These are phyloP conservation scores for Phaeosphaeriaceae sp. DNA, from an alignment of 2,329 filamentous ascomycete genomes.

Conservation along the genomic window DNA sequence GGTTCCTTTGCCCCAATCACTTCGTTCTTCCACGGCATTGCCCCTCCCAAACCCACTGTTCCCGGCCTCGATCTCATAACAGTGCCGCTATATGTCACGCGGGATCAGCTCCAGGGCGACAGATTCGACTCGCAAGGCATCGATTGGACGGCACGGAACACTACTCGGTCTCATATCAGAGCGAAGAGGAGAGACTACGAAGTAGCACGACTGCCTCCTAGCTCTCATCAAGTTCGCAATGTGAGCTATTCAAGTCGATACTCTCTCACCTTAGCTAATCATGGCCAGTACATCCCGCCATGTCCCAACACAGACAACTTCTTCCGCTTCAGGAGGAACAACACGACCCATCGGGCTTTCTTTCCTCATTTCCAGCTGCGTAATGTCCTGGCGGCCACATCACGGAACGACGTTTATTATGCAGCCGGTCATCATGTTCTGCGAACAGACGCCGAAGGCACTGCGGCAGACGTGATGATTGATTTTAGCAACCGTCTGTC, in stretches of 20 bases:
- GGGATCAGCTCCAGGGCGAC: slow-evolving; percentile 44
- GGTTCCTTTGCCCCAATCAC: slow-evolving; percentile 37
- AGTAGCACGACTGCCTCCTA: slow-evolving; percentile 22
- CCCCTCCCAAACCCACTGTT: slow-evolving; percentile 18
- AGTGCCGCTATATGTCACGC: slow-evolving; percentile 35
- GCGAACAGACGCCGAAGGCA: slow-evolving; percentile 57
- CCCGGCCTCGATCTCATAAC: slow-evolving; percentile 31
- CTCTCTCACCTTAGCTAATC: background rate
- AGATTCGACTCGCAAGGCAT: slow-evolving; percentile 49
- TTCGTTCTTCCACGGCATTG: slow-evolving; percentile 34
- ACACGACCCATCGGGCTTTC: slow-evolving; percentile 57
- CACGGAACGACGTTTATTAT: slow-evolving; percentile 64
- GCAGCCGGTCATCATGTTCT: slow-evolving; percentile 56
- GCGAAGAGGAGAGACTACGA: slow-evolving; percentile 33
- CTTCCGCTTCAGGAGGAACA: slow-evolving; percentile 58
- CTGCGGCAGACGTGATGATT: slow-evolving; percentile 52
- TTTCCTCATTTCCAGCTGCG: slow-evolving; percentile 67
- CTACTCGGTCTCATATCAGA: slow-evolving; percentile 32
- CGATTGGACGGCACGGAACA: slow-evolving; percentile 44
- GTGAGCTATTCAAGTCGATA: slow-evolving; percentile 12
- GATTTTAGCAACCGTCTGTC: slow-evolving; percentile 55
- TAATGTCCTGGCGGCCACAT: slow-evolving; percentile 62
- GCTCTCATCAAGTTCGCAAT: slow-evolving; percentile 24
- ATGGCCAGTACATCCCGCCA: slow-evolving; percentile 17
- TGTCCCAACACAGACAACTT: slow-evolving; percentile 53